Conservation (phyloP, 2,329 filamentous ascomycete species). For the Colletotrichum higginsianum region DNA sequence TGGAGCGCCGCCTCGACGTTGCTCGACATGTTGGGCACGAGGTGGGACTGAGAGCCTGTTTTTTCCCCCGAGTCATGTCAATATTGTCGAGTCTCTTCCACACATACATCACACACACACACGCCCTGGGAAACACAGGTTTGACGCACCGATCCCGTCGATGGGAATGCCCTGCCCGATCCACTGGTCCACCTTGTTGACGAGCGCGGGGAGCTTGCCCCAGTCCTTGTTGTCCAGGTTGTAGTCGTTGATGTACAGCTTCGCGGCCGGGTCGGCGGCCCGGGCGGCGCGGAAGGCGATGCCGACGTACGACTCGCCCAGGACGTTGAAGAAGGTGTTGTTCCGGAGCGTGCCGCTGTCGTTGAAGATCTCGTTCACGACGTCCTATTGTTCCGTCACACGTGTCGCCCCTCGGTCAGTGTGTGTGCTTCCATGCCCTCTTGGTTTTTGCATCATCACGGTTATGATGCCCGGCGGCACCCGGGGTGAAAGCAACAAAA, state of each 20-base stretch:
- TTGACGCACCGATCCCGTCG: slow-evolving; percentile 67
- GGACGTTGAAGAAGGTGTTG: slow-evolving; percentile 76
- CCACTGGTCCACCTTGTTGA: slow-evolving; percentile 74
- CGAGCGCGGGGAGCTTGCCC: slow-evolving; percentile 71
- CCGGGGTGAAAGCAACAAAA: no score
- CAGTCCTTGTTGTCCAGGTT: slow-evolving; percentile 74
- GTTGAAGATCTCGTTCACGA: slow-evolving; percentile 76
- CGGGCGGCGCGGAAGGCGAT: slow-evolving; percentile 80
- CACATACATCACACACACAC: no score
- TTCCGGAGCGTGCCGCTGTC: slow-evolving; percentile 72
- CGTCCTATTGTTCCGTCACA: slow-evolving; percentile 58
- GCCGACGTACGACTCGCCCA: slow-evolving; percentile 78
- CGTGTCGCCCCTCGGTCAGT: no score
- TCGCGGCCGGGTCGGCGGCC: slow-evolving; percentile 75
- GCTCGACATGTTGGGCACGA: slow-evolving; percentile 60
- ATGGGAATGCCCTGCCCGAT: slow-evolving; percentile 74
- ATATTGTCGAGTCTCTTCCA: not conserved
- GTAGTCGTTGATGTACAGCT: slow-evolving; percentile 83
- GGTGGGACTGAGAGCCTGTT: slow-evolving; percentile 67
- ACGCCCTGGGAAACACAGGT: no score
- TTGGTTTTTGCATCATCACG: no score
- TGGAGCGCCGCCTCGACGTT: slow-evolving; percentile 65
- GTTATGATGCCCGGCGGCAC: no score
- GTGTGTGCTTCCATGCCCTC: no score
- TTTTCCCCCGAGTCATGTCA: not conserved